A percentile compares a stretch with the other conserved stretches of the same genome.
These are phyloP conservation scores for Dendrobium catenatum DNA, from an alignment of 106 monocot species.

Conservation along the genomic window DNA sequence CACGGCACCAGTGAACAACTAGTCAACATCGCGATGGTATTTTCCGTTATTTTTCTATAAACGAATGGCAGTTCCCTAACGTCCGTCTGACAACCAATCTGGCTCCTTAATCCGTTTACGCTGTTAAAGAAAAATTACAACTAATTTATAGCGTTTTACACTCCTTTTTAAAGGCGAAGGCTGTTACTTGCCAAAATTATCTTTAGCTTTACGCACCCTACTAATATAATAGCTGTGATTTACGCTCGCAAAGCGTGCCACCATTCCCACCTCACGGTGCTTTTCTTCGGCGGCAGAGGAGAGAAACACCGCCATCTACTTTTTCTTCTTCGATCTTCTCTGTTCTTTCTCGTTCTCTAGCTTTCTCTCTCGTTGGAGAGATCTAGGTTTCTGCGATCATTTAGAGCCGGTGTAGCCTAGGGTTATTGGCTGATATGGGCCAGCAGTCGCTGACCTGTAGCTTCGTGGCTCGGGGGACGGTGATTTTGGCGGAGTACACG, in stretches of 20 bases:
- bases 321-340: neutral
- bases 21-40: neutral
- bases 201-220: neutral
- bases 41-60: neutral
- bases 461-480: conserved; percentile 22
- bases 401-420: neutral
- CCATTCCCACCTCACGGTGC: neutral
- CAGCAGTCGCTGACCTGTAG: conserved; percentile 20
- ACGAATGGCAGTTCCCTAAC: neutral
- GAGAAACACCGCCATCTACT: neutral
- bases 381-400: neutral
- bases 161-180: neutral
- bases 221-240: neutral
- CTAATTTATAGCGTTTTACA: neutral
- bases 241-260: neutral
- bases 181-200: neutral
- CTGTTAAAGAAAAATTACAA: neutral
- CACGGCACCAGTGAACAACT: neutral
- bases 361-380: neutral
- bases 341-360: neutral
- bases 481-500: conserved; percentile 23
- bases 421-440: conserved; percentile 11
- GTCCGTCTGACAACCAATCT: neutral
- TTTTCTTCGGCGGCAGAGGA: neutral
- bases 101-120: neutral